A percentile compares a stretch with the other conserved stretches of the same genome.
phyloP scores from a whole-genome alignment of 2,329 filamentous ascomycete genomes.

The Myriosclerotinia scirpicola region DNA sequence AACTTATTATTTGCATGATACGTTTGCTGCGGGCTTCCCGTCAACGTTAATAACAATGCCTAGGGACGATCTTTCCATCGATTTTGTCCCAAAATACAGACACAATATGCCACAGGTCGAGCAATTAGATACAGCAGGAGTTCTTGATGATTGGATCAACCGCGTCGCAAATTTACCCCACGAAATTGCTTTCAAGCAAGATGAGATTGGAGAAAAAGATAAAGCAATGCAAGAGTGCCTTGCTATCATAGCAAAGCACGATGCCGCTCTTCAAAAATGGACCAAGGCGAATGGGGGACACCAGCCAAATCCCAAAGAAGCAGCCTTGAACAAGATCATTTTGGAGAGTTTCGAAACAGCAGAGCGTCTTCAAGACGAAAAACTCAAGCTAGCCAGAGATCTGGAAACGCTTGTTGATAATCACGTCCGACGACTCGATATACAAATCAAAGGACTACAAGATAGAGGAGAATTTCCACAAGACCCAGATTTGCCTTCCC shows the following conservation, averaged over 20 bases:
- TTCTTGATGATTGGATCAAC: conserved; percentile 77
- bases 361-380: conserved; percentile 72
- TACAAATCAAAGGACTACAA: conserved; percentile 61
- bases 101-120: conserved; percentile 62
- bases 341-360: conserved; percentile 66
- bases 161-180: conserved; percentile 76
- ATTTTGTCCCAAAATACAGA: conserved; percentile 53
- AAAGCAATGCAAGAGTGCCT: conserved; percentile 67
- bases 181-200: conserved; percentile 79
- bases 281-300: conserved; percentile 76
- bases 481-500: conserved; percentile 61
- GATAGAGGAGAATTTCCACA: conserved; percentile 53
- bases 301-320: conserved; percentile 73
- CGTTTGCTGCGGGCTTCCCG: conserved; percentile 23
- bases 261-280: conserved; percentile 76
- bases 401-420: conserved; percentile 60
- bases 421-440: conserved; percentile 61
- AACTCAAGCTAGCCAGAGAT: conserved; percentile 68
- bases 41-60: conserved; percentile 63
- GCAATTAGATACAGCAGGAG: conserved; percentile 62
- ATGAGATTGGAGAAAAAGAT: conserved; percentile 81
- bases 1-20: not conserved
- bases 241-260: conserved; percentile 68
- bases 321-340: conserved; percentile 64
- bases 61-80: conserved; percentile 71